phyloP scores from a whole-genome alignment of 108 stramenopile species.

The Nitzschia palea region DNA sequence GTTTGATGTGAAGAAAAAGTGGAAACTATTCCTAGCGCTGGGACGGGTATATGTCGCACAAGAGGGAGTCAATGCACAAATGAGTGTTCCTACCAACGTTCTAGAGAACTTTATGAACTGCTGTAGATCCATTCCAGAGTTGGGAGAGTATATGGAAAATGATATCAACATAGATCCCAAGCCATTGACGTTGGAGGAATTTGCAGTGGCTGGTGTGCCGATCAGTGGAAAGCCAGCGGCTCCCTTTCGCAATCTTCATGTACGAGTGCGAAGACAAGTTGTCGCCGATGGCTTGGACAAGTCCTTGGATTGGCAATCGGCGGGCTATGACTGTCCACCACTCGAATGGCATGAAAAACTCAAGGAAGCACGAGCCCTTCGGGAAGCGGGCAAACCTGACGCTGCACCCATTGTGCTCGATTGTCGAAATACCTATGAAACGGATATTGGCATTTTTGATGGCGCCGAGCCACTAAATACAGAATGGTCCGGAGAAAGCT shows the following conservation, averaged over 20 bases:
- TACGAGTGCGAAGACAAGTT: slow-evolving; percentile 86
- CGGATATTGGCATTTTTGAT: slow-evolving; percentile 90
- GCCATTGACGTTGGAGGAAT: slow-evolving; percentile 65
- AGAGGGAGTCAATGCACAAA: slow-evolving; percentile 98
- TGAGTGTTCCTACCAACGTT: slow-evolving; percentile 92
- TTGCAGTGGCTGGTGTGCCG: slow-evolving; percentile 54
- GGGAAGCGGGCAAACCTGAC: not conserved
- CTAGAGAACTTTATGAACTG: slow-evolving; percentile 58
- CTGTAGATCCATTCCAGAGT: slow-evolving; percentile 57
- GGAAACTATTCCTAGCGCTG: slow-evolving; percentile 86
- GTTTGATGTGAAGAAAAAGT: slow-evolving; percentile 47
- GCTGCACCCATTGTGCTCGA: slow-evolving; percentile 66
- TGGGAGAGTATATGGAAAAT: slow-evolving; percentile 87
- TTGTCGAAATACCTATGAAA: slow-evolving; percentile 92
- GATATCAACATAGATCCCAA: slow-evolving; percentile 86
- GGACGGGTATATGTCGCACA: slow-evolving; percentile 93
- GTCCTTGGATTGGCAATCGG: slow-evolving; percentile 82
- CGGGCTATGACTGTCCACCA: slow-evolving; percentile 91
- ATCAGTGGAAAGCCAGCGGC: slow-evolving; percentile 40
- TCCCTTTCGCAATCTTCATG: slow-evolving; percentile 89
- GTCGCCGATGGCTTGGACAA: slow-evolving; percentile 95
- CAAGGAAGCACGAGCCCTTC: slow-evolving; percentile 56
- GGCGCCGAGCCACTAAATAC: slow-evolving; percentile 88
- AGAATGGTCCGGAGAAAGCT: slow-evolving; percentile 89
- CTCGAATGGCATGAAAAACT: slow-evolving; percentile 93